Base-by-base conservation (phyloP, 352 stramenopile species). In the Globisporangium radiosum region DNA sequence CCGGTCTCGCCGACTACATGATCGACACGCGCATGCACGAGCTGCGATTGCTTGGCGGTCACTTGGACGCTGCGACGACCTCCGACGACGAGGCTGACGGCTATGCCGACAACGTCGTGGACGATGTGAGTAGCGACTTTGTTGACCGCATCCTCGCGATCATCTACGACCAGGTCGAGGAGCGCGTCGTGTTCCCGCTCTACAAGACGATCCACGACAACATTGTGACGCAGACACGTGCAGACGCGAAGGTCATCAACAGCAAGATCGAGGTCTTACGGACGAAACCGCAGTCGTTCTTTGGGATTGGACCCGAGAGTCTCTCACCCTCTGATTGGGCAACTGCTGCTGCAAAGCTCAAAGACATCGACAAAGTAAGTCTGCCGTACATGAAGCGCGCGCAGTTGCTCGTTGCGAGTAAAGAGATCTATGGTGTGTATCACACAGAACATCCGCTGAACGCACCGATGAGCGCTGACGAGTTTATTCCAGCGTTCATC, bases 401-500 rank as follows among this genome's bases (percentile, higher is more conserved):
- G 17, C 73, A 92, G 47, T 64, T 95, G 38, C 68, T 95, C 10
- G 69, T 69, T 5, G 75, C 80, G 2, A 90, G 81, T 61, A 92
- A 95, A 59, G 81, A 92, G 60, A 95, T 95, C 57, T 95, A 95
- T 64, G 71, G 59, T 6, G 67, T 90, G 9, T 92, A 81, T 40
- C 78, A 92, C 59, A 66, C 59, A 0, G 85, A 95, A 56, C 83
- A 93, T 44, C 78, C 80, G 3, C 73, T 56, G 2, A 83, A 88
- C 45, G 48, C 79, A n/a, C 82, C 84, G 19, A 93, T 95, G 83
- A 92, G 72, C 45, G 85, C 83, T 15, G 85, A 95, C 60, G 81
- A 89, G 11, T 95, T 95, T 45, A 93, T 95, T 39, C 85, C 85
- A 8, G 84, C 79, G 3, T 95, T 95, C 66, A 95, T 95, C 55